Base-by-base conservation (phyloP, 305 asterid genomes). In the Stenogyne calaminthoides region DNA sequence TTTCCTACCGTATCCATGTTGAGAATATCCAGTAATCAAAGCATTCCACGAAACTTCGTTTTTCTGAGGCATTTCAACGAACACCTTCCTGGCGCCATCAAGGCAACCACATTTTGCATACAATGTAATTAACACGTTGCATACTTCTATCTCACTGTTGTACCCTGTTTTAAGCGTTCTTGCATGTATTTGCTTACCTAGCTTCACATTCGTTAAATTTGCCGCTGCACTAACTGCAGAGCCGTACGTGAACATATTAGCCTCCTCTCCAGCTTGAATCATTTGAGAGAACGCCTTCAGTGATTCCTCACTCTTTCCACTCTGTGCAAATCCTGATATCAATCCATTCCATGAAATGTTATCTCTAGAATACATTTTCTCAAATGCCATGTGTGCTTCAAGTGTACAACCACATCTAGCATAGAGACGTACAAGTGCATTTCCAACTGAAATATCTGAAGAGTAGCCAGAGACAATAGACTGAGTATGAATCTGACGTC, bases 141-240 rank as follows among this genome's bases (percentile, higher is more conserved):
- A 84, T 67, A 92, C 96, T 80, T 93, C 98, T 10, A 73, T 69
- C 85, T 89, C 95, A 9, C 75, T 25, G 39, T 78, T 82, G 77
- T 82, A 80, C 34, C 97, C 93, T 9, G 91, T 80, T 81, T 91
- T 88, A 7, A 87, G 63, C 39, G 83, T 88, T 74, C 83, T 83
- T 9, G 84, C 87, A 69, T 91, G 98, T 54, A 87, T 83, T 78
- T 93, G 95, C 78, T 82, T 83, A 44, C 98, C 96, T 42, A 87
- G 88, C 76, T 85, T 89, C 76, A 87, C 59, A 44, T 87, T 85
- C 19, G 96, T 81, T 70, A 86, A 80, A 80, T 88, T 88, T 74
- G 97, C 99, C n/a, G 93, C 89, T 57, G 97, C 99, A 77, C 99
- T 94, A 78, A 94, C 84, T 49, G 84, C 87, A 74, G 99, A 91